These are phyloP conservation scores for Dactylellina drechsleri DNA, from an alignment of 2,329 filamentous ascomycete species.

Conservation along the genomic window DNA sequence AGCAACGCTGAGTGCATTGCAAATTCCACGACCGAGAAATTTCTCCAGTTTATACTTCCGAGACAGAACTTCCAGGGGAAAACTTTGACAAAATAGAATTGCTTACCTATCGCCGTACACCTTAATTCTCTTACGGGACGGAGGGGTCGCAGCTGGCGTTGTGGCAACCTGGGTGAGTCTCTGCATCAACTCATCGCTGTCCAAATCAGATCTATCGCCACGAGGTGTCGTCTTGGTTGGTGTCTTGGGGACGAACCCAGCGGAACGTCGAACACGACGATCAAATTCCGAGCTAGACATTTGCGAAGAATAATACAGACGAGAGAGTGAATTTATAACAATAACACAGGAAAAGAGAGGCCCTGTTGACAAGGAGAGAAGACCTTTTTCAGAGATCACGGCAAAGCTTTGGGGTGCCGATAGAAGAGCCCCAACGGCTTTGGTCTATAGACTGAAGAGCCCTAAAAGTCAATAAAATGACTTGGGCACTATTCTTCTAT, in stretches of 20 bases:
- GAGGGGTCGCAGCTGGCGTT: conserved; percentile 51
- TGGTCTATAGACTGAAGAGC: conserved; percentile 36
- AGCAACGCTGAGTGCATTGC: neutral
- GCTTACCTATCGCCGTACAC: conserved; percentile 54
- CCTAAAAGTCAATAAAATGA: conserved; percentile 19
- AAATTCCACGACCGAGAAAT: neutral
- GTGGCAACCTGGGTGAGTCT: conserved; percentile 51
- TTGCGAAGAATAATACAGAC: neutral
- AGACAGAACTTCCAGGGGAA: neutral
- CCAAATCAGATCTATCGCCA: conserved; percentile 51
- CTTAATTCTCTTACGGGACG: conserved; percentile 55
- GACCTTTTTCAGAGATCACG: conserved; percentile 30
- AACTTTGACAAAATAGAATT: neutral
- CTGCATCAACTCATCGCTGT: conserved; percentile 52
- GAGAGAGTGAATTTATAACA: conserved; percentile 10
- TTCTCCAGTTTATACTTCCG: neutral
- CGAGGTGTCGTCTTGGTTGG: conserved; percentile 52
- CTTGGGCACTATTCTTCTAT: conserved; percentile 12
- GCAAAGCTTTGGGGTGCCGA: conserved; percentile 28
- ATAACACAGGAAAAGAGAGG: conserved; percentile 5
- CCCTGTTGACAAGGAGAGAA: neutral
- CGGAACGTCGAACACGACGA: conserved; percentile 53
- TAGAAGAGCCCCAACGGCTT: conserved; percentile 20
- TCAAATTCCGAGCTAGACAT: conserved; percentile 52
- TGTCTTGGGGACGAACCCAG: conserved; percentile 48